Conservation (phyloP, 371 early-diverging fungal species). For the Blastocladiella emersonii region DNA sequence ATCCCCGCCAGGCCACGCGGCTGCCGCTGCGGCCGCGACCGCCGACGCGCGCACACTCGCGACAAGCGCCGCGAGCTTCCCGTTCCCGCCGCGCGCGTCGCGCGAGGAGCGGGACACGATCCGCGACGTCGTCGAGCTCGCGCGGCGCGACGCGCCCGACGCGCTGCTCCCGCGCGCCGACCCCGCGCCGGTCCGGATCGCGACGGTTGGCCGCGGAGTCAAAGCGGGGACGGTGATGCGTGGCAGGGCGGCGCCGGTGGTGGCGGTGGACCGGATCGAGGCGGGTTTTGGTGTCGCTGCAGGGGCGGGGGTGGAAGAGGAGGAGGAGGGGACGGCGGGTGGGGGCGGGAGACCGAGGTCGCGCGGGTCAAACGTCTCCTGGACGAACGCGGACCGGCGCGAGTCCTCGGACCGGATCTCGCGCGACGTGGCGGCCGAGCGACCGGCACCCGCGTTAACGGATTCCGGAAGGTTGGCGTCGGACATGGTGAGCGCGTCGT, state of each 20-base stretch:
- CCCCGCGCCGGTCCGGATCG: background rate
- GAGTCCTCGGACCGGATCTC: conserved; percentile 2
- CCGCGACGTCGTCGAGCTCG: no score
- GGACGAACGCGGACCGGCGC: background rate
- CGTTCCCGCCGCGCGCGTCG: no score
- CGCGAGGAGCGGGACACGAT: no score
- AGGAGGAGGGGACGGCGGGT: background rate
- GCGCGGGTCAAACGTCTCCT: background rate
- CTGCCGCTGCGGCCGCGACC: background rate
- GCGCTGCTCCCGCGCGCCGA: background rate
- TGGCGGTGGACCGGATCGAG: no score
- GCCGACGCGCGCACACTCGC: background rate
- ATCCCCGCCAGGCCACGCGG: no score
- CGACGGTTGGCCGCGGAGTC: background rate
- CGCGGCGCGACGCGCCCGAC: background rate
- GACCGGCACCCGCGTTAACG: background rate
- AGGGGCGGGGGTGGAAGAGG: background rate
- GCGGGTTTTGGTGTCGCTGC: background rate
- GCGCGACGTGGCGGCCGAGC: background rate
- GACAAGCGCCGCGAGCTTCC: no score
- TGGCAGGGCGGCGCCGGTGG: no score
- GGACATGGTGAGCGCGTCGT: no score
- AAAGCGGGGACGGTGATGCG: background rate
- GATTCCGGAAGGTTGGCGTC: background rate
- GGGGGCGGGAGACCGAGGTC: background rate